Evolutionary conservation across 441 rosid species (phyloP).

Genomic region (Geranium incanum): DNA sequence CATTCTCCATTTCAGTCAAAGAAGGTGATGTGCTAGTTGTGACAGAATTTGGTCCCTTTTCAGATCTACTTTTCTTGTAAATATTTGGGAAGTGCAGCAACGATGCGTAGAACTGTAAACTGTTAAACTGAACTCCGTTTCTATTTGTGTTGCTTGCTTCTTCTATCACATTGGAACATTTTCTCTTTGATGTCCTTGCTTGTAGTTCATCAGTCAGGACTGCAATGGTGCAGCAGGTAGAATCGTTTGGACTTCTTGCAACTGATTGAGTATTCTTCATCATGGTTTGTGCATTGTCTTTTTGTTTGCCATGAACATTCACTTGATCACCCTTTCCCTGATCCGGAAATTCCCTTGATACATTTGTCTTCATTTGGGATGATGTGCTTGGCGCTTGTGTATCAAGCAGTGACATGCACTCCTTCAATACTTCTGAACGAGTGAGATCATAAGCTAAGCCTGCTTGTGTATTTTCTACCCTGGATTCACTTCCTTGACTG

Average conservation of each 20-base stretch:
- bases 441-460: conserved; percentile 25
- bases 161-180: conserved; percentile 18
- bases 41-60: conserved; percentile 32
- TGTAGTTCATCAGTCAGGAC: conserved; percentile 23
- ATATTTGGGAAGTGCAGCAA: conserved; percentile 28
- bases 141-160: conserved; percentile 31
- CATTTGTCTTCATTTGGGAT: conserved; percentile 25
- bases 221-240: conserved; percentile 22
- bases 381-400: conserved; percentile 38
- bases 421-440: conserved; percentile 25
- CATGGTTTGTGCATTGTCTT: conserved; percentile 8
- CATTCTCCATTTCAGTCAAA: conserved; percentile 23
- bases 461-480: conserved; percentile 23
- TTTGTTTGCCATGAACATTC: background rate
- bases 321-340: conserved; percentile 11
- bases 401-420: conserved; percentile 24
- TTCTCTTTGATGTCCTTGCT: conserved; percentile 29
- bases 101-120: conserved; percentile 31
- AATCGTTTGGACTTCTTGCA: conserved; percentile 20
- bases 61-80: conserved; percentile 43
- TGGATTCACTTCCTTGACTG: conserved; percentile 33
- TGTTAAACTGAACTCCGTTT: conserved; percentile 35
- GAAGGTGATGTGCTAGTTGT: conserved; percentile 28
- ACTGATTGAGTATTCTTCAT: conserved; percentile 23
- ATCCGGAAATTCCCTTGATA: conserved; percentile 18